Evolutionary conservation across 2,329 filamentous ascomycete species (phyloP), one percentile per base, ranked within the genome.

Genomic region (Apiospora aurea): DNA sequence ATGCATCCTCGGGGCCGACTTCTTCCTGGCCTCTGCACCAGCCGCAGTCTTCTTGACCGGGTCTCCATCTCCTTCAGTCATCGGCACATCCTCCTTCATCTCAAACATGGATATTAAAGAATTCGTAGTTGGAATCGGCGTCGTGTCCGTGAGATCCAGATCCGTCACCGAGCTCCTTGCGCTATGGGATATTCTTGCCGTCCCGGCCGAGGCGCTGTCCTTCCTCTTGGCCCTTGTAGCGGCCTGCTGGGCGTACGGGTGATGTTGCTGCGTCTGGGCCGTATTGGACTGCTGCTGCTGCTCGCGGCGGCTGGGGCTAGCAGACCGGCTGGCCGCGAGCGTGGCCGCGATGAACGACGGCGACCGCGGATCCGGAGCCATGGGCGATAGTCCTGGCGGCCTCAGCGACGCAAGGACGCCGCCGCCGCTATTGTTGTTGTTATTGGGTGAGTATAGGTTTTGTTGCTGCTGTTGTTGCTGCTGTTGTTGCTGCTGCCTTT

Each of bases 81-180:
- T n/a, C n/a, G n/a, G 26, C 70, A 4, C 7, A 44, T 75, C 75
- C 18, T 72, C 73, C 57, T 83, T 85, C 74, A 86, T 84, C 81
- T 95, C 92, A 75, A 94, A 94, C 82, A 93, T 86, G 51, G 88
- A 88, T 70, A 94, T 91, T 26, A 94, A 83, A 5, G 90, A 88
- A 3, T 85, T 89, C 0, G 92, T 91, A 0, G 92, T 86, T 34
- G 88, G 83, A 69, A 93, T 91, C 7, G 89, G 84, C 1, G 85
- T 86, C 13, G 88, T 87, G 78, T 93, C 89, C 16, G 85, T 78
- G 21, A 82, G 74, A 47, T 83, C 82, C 53, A 80, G 74, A 71
- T 80, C 81, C 34, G 77, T 71, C 3, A 78, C 73, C 24, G 81
- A 81, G 29, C 76, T 77, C 26, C 73, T 71, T 46, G 78, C 75